Evolutionary conservation across 495 filamentous ascomycete species (phyloP).

Genomic region (Aspergillus saccharolyticus): DNA sequence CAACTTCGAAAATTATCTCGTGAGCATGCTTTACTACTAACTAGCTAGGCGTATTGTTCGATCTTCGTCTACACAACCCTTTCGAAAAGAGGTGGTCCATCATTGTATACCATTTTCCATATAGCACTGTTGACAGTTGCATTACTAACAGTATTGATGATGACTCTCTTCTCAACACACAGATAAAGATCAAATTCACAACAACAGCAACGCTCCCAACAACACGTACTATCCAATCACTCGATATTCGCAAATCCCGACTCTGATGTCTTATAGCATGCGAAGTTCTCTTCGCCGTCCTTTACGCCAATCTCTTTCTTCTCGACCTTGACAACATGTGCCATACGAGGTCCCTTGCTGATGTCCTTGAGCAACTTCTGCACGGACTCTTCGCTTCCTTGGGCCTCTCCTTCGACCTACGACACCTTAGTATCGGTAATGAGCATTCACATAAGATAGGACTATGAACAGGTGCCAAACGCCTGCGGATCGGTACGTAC

Average conservation of each 20-base stretch:
- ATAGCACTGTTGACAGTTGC: no score
- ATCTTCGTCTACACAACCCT: no score
- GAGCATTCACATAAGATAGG: no score
- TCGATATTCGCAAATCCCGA: slow-evolving; percentile 23
- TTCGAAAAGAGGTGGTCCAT: neutral
- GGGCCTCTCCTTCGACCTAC: slow-evolving; percentile 87
- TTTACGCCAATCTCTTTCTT: slow-evolving; percentile 56
- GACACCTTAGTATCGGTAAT: slow-evolving; percentile 3
- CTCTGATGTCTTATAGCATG: slow-evolving; percentile 37
- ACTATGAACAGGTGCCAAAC: no score
- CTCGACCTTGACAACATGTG: slow-evolving; percentile 68
- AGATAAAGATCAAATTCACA: neutral
- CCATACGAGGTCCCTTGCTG: slow-evolving; percentile 62
- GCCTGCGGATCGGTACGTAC: slow-evolving; percentile 39
- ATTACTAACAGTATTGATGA: no score
- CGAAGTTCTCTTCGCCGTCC: slow-evolving; percentile 69
- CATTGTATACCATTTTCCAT: neutral
- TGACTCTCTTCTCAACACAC: neutral
- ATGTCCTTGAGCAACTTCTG: slow-evolving; percentile 70
- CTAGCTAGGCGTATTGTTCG: no score
- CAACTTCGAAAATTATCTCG: no score
- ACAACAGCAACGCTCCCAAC: no score
- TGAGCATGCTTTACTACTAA: no score
- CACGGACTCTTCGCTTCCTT: slow-evolving; percentile 61
- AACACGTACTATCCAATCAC: neutral